A percentile compares a stretch with the other conserved stretches of the same genome.
These are phyloP conservation scores for Serendipita vermifera DNA, from an alignment of 768 basidiomycete species.

Conservation along the genomic window DNA sequence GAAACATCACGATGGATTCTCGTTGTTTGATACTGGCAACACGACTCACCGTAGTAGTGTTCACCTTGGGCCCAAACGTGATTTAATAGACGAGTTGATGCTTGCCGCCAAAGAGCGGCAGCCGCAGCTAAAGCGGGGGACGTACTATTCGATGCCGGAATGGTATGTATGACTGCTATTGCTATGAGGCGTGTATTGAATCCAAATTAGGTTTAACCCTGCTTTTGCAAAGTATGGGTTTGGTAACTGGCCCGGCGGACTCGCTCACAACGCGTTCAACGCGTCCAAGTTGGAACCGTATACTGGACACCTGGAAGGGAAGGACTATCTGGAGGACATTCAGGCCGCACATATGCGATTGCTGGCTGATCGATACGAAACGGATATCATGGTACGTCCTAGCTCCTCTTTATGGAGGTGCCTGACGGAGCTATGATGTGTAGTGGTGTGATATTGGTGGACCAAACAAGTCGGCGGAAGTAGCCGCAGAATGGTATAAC, in stretches of 20 bases:
- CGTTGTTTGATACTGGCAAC: constrained; percentile 38
- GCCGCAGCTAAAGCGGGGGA: constrained; percentile 41
- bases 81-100: constrained; percentile 40
- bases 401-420: too few relatives aligned
- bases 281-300: constrained; percentile 38
- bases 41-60: constrained; percentile 40
- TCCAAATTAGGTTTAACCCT: constrained; percentile 48
- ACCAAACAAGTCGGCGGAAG: constrained; percentile 32
- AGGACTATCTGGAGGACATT: constrained; percentile 41
- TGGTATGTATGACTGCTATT: too few relatives aligned
- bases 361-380: constrained; percentile 34
- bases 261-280: constrained; percentile 41
- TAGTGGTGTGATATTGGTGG: constrained; percentile 49
- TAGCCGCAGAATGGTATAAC: constrained; percentile 36
- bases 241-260: constrained; percentile 38
- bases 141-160: constrained; percentile 46
- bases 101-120: constrained; percentile 36
- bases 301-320: constrained; percentile 36
- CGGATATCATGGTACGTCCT: constrained; percentile 40
- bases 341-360: constrained; percentile 41
- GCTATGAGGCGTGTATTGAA: too few relatives aligned
- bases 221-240: constrained; percentile 40
- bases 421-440: constrained; percentile 10
- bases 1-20: constrained; percentile 54
- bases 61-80: constrained; percentile 36